Evolutionary conservation across 768 basidiomycete genomes (phyloP), one percentile per base, ranked within the genome.

Genomic region (Neoboletus magnificus): DNA sequence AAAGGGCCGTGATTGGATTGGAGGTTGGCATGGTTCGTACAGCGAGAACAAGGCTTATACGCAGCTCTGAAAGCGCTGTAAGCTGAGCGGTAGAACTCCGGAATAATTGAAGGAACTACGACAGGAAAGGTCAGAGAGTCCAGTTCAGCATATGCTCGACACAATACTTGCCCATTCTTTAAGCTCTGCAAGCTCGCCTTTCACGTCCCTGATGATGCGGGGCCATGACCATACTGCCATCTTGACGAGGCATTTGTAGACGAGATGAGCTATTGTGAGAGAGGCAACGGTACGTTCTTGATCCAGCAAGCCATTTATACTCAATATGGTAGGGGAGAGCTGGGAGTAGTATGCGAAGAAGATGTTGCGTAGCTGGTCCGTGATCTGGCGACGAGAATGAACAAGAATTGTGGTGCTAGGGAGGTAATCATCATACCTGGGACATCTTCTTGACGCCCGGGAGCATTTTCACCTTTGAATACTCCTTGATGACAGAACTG

Each of bases 221-320:
- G 74, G 72, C 87, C 89, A 93, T 13, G 86, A 66, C 89, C 90
- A 94, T 30, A 80, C 60, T 11, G 82, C 79, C 68, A 90, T 78
- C 63, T 86, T 91, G 13, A 78, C 72, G 42, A 94, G 73, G 61
- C 82, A 84, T 68, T 95, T 93, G 76, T 86, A 91, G 4, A 84
- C 72, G 18, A 93, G 70, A 66, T 93, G 86, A 3, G 82, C 81
- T 16, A 90, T 60, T 61, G 73, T 74, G 37, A 90, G 66, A 49
- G 77, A 79, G 54, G 82, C 65, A 36, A 72, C 60, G 51, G 78
- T 73, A 64, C 73, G 65, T 64, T 74, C 66, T 58, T 68, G 60
- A 62, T 58, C 54, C 62, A 82, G 59, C 64, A 73, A 67, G 27
- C 67, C 57, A 13, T 60, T 62, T 27, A 83, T 58, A 2, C 48